phyloP scores from a whole-genome alignment of 106 monocot genomes.

The Allium sativum region DNA sequence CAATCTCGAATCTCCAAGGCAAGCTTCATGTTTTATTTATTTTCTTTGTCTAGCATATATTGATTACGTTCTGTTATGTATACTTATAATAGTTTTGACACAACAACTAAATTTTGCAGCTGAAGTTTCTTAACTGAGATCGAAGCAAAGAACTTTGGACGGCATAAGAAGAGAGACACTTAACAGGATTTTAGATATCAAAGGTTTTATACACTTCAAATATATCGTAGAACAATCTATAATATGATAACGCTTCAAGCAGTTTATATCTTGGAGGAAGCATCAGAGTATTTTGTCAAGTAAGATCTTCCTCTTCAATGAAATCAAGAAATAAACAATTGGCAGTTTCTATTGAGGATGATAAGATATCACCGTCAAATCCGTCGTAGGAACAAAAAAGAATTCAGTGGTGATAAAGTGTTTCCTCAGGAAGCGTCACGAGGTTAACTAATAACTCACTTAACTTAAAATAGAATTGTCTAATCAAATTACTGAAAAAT shows the following conservation, averaged over 20 bases:
- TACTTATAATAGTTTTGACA: neutral
- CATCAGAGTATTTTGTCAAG: slow-evolving; percentile 74
- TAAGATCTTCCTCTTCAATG: slow-evolving; percentile 11
- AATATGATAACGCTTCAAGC: neutral
- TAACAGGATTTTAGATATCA: slow-evolving; percentile 62
- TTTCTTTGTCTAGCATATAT: neutral
- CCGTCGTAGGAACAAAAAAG: slow-evolving; percentile 41
- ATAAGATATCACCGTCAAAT: slow-evolving; percentile 38
- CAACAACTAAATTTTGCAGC: slow-evolving; percentile 21
- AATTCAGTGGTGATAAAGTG: slow-evolving; percentile 50
- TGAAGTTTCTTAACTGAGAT: slow-evolving; percentile 32
- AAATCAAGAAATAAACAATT: slow-evolving; percentile 5
- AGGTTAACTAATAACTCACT: slow-evolving; percentile 22
- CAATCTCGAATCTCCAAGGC: slow-evolving; percentile 38
- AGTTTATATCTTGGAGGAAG: slow-evolving; percentile 44
- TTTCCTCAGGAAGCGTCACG: slow-evolving; percentile 46
- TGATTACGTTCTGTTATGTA: neutral
- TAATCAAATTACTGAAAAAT: neutral
- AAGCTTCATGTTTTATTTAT: neutral
- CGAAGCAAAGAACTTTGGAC: slow-evolving; percentile 36
- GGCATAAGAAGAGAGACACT: slow-evolving; percentile 44
- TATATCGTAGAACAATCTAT: neutral
- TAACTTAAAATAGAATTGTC: neutral
- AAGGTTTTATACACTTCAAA: slow-evolving; percentile 28
- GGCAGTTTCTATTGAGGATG: neutral